Conservation (phyloP, 345 rosid genomes). For the Citrus glauca region DNA sequence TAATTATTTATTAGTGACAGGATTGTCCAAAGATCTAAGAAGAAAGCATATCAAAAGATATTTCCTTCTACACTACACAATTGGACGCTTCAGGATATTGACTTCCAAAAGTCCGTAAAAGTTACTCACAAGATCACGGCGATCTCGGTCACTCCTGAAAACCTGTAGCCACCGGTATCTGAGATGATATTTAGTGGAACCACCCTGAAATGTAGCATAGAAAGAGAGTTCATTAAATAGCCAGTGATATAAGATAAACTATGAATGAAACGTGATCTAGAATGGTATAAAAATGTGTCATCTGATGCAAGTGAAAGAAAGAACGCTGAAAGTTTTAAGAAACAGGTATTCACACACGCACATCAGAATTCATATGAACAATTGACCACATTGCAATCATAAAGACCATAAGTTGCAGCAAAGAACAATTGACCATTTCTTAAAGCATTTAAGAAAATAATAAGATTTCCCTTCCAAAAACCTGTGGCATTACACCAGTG, state of each 20-base stretch:
- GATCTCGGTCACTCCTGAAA: slow-evolving; percentile 86
- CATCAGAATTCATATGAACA: not conserved
- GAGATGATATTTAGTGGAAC: slow-evolving; percentile 87
- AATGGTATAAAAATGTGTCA: not conserved
- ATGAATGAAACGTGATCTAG: not conserved
- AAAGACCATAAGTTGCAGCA: not conserved
- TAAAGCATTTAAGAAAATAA: not conserved
- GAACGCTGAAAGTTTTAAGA: not conserved
- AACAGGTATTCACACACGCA: not conserved
- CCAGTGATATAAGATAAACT: not conserved
- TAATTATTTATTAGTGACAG: no score
- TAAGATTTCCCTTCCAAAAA: not conserved
- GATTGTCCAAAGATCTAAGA: not conserved
- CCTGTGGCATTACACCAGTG: not conserved
- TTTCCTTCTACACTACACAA: not conserved
- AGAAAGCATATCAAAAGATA: not conserved
- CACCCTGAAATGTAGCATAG: slow-evolving; percentile 57
- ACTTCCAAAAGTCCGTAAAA: not conserved
- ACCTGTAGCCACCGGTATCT: slow-evolving; percentile 90
- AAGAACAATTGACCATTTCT: not conserved
- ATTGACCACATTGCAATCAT: not conserved
- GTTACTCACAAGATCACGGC: slow-evolving; percentile 87
- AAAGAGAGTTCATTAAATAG: not conserved
- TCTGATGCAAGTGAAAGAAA: not conserved
- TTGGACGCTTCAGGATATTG: not conserved